These are phyloP conservation scores for Wickerhamiella galacta DNA, from an alignment of 805 yeast species.

Conservation along the genomic window DNA sequence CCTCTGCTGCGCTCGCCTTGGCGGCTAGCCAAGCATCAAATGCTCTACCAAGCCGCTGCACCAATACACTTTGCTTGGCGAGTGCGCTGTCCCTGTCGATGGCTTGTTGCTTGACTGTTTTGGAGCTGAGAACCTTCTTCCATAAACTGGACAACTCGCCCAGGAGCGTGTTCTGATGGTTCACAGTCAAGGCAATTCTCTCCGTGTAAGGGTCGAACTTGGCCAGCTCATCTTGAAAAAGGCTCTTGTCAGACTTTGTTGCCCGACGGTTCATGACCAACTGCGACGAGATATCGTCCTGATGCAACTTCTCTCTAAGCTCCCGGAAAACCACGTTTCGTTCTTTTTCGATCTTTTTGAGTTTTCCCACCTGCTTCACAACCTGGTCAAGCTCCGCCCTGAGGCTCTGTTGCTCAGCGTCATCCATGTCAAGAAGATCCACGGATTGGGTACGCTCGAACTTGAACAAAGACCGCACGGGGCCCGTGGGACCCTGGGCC, in stretches of 20 bases:
- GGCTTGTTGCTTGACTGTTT: constrained; percentile 29
- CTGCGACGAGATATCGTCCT: constrained; percentile 70
- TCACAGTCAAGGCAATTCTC: constrained; percentile 51
- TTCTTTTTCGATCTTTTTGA: constrained; percentile 47
- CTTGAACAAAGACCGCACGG: not conserved
- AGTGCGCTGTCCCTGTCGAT: constrained; percentile 22
- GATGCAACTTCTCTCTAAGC: constrained; percentile 51
- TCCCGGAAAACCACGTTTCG: constrained; percentile 43
- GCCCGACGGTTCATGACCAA: constrained; percentile 48
- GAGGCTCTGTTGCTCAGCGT: constrained; percentile 22
- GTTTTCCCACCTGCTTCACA: constrained; percentile 41
- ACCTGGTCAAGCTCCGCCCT: constrained; percentile 30
- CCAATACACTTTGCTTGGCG: constrained; percentile 23
- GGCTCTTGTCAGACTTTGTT: constrained; percentile 35
- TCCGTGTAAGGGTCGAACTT: constrained; percentile 58
- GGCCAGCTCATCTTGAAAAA: constrained; percentile 55
- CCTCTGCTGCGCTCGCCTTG: constrained; percentile 9
- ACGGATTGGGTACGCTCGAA: not conserved
- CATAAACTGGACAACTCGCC: constrained; percentile 30
- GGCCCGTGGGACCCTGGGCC: constrained; percentile 25
- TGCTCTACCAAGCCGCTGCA: constrained; percentile 31
- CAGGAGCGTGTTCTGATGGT: constrained; percentile 41
- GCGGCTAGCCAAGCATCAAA: constrained; percentile 43
- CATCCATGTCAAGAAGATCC: constrained; percentile 51
- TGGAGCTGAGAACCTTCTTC: constrained; percentile 31